Percentiles rank a stretch among this genome's conserved stretches.
Conservation (phyloP, 2,329 filamentous ascomycete species). For the Eurotiales sp. region DNA sequence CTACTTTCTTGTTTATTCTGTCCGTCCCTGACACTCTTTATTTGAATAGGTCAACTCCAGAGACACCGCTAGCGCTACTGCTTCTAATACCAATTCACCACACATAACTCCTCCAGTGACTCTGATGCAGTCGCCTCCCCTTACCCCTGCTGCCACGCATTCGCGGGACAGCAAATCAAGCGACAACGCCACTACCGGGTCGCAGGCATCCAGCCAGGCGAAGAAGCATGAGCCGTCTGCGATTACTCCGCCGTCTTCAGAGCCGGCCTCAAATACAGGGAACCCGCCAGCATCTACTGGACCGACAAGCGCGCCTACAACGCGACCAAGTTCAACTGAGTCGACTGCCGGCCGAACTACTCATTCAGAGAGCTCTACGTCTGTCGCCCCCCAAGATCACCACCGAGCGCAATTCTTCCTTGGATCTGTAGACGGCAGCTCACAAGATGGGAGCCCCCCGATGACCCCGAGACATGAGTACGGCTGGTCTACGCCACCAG, state of each 20-base stretch:
- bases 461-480: constrained; percentile 50
- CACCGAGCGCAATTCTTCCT: constrained; percentile 54
- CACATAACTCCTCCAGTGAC: constrained; percentile 63
- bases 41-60: constrained; percentile 39
- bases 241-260: constrained; percentile 55
- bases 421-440: constrained; percentile 52
- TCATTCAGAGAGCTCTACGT: constrained; percentile 39
- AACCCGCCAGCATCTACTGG: constrained; percentile 22
- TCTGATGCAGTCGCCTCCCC: constrained; percentile 78
- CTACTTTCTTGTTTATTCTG: too few species aligned
- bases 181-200: constrained; percentile 29
- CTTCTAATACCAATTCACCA: constrained; percentile 63
- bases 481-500: constrained; percentile 43
- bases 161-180: constrained; percentile 50
- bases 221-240: constrained; percentile 26
- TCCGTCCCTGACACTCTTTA: constrained; percentile 2
- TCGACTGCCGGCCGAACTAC: constrained; percentile 41
- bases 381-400: constrained; percentile 37
- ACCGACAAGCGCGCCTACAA: constrained; percentile 34
- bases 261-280: constrained; percentile 41
- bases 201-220: constrained; percentile 30
- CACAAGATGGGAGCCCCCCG: constrained; percentile 61
- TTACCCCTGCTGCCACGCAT: constrained; percentile 78
- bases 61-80: constrained; percentile 58
- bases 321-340: constrained; percentile 40